Percentiles rank a stretch among this genome's conserved stretches.
Conservation (phyloP, 352 stramenopile species). For the Nothophytophthora sp. region DNA sequence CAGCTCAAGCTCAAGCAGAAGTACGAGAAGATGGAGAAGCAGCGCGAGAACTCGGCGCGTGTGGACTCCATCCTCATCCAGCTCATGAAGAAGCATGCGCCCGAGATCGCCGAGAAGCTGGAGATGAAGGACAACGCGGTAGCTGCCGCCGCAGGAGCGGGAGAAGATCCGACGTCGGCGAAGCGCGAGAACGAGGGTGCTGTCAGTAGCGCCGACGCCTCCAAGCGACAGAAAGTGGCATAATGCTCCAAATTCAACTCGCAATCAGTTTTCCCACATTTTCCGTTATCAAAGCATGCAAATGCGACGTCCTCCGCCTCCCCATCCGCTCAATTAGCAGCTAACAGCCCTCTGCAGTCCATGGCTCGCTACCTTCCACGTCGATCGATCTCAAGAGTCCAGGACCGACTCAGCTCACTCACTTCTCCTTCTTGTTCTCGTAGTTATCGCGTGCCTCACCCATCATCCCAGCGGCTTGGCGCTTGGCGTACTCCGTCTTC, state of each 20-base stretch:
- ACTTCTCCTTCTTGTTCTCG: conserved; percentile 46
- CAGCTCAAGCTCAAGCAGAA: conserved; percentile 89
- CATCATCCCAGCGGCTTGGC: conserved; percentile 32
- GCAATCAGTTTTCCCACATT: conserved; percentile 1
- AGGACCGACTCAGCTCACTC: conserved; percentile 6
- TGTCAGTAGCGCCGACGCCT: conserved; percentile 19
- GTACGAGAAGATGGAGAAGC: conserved; percentile 87
- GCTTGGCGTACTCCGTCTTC: conserved; percentile 40
- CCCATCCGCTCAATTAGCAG: too few relatives aligned
- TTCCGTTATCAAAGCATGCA: conserved; percentile 15
- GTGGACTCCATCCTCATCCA: conserved; percentile 85
- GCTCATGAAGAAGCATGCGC: conserved; percentile 87
- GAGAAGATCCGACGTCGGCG: conserved; percentile 5
- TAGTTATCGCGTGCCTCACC: conserved; percentile 32
- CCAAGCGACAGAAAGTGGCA: conserved; percentile 69
- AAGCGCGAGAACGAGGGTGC: conserved; percentile 29
- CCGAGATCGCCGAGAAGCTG: conserved; percentile 80
- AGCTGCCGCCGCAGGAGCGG: conserved; percentile 2
- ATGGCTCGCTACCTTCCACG: too few relatives aligned
- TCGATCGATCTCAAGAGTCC: too few relatives aligned
- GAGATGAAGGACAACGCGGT: conserved; percentile 42
- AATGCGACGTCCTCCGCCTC: conserved; percentile 7
- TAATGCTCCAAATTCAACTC: conserved; percentile 22
- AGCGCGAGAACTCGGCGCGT: conserved; percentile 80
- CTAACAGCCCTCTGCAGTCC: too few relatives aligned